A percentile compares a stretch with the other conserved stretches of the same genome.
These are phyloP conservation scores for Verticillium tricorpus DNA, from an alignment of 2,329 filamentous ascomycete species.

Conservation along the genomic window DNA sequence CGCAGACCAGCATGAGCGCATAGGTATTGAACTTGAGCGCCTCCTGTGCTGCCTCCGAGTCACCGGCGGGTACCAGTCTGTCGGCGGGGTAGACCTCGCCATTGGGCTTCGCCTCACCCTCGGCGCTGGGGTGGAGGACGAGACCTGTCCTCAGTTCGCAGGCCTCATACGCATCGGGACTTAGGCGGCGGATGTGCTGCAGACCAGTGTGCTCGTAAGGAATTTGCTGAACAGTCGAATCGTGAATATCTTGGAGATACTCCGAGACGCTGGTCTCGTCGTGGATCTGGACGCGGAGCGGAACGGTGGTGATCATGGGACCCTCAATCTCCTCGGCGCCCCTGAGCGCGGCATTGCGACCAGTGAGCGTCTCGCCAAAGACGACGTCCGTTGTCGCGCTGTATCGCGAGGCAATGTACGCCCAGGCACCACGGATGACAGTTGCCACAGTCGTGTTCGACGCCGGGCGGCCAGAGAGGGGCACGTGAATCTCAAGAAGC, in stretches of 20 bases:
- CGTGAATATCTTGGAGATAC: slow-evolving; percentile 53
- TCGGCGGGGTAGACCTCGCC: slow-evolving; percentile 35
- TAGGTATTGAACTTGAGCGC: slow-evolving; percentile 57
- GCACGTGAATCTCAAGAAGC: slow-evolving; percentile 47
- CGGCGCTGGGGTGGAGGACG: slow-evolving; percentile 45
- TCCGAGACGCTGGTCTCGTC: slow-evolving; percentile 36
- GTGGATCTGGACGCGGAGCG: slow-evolving; percentile 45
- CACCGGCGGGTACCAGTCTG: slow-evolving; percentile 49
- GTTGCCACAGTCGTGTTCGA: slow-evolving; percentile 48
- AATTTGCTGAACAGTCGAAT: slow-evolving; percentile 51
- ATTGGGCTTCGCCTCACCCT: slow-evolving; percentile 15
- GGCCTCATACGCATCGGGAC: slow-evolving; percentile 48
- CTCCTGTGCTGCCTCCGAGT: slow-evolving; percentile 53
- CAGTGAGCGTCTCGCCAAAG: slow-evolving; percentile 56
- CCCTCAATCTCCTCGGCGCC: slow-evolving; percentile 52
- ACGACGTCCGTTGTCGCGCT: slow-evolving; percentile 47
- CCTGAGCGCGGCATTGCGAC: slow-evolving; percentile 44
- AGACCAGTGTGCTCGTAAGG: slow-evolving; percentile 61
- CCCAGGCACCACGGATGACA: slow-evolving; percentile 56
- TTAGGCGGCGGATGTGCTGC: slow-evolving; percentile 54
- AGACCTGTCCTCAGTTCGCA: slow-evolving; percentile 53
- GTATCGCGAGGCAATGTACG: slow-evolving; percentile 48
- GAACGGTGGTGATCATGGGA: slow-evolving; percentile 58
- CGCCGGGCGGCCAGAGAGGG: slow-evolving; percentile 23
- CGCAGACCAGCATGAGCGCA: slow-evolving; percentile 62